These are phyloP conservation scores for Suillus paluster DNA, from an alignment of 768 basidiomycete genomes.

Conservation along the genomic window DNA sequence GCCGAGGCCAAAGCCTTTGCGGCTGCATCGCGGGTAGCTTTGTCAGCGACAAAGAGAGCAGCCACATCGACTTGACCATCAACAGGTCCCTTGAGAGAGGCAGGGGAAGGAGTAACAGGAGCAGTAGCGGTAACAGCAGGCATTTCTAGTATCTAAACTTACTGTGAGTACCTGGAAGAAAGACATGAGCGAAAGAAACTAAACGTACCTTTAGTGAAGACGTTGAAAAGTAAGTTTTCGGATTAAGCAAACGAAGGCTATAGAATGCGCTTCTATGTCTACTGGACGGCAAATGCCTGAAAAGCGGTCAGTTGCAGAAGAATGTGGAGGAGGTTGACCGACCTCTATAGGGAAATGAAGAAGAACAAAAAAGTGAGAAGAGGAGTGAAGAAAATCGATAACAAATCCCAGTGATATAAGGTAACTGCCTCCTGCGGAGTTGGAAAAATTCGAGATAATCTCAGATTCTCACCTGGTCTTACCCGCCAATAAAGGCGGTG, in stretches of 20 bases:
- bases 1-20: slow-evolving; percentile 70
- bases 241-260: slow-evolving; percentile 50
- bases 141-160: slow-evolving; percentile 65
- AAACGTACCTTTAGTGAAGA: slow-evolving; percentile 48
- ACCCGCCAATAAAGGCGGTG: slow-evolving; percentile 10
- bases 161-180: slow-evolving; percentile 13
- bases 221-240: slow-evolving; percentile 36
- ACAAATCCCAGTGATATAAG: slow-evolving; percentile 20
- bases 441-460: slow-evolving; percentile 28
- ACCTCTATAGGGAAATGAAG: slow-evolving; percentile 40
- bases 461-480: slow-evolving; percentile 4
- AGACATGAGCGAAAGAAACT: slow-evolving; percentile 4
- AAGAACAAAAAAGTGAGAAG: slow-evolving; percentile 36
- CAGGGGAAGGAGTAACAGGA: slow-evolving; percentile 60
- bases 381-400: slow-evolving; percentile 33
- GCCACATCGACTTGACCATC: slow-evolving; percentile 72
- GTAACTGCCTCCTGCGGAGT: slow-evolving; percentile 29
- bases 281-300: slow-evolving; percentile 45
- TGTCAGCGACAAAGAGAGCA: slow-evolving; percentile 84
- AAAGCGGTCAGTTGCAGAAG: slow-evolving; percentile 12
- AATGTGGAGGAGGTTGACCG: slow-evolving; percentile 13
- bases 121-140: slow-evolving; percentile 76
- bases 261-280: slow-evolving; percentile 72
- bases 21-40: slow-evolving; percentile 75
- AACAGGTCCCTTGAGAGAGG: slow-evolving; percentile 72